Evolutionary conservation across 192 early-diverging fungal species (phyloP), one percentile per base, ranked within the genome.

Genomic region (Linnemannia exigua): DNA sequence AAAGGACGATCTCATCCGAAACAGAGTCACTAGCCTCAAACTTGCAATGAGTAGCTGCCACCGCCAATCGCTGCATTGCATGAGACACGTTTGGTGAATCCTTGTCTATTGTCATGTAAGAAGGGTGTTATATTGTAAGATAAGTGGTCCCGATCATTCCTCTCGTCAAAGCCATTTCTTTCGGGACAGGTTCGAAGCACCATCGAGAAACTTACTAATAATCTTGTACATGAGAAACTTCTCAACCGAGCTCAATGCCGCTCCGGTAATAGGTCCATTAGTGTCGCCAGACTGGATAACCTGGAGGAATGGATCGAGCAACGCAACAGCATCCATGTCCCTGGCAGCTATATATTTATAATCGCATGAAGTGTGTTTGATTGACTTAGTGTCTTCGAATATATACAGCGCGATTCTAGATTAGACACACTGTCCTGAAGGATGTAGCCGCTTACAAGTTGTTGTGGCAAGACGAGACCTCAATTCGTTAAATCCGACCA

Each of bases 1-100:
- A 89, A 44, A 99, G 91, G 1, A 99, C 99, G 5, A 97, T 93
- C 89, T 99, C 99, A 80, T 99, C 98, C 0, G 97, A 96, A 0
- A 96, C 95, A 7, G 96, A 92, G 80, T 99, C 97, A 2, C 96
- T 96, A 1, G 97, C 95, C 82, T 98, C 97, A 88, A 99, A 99
- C 84, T 98, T 96, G 88, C 97, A 99, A 80, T 97, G 96, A 1
- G 98, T 96, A 17, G 96, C 97, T 4, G 98, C 94, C 44, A 95
- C 91, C 17, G 96, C 92, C 35, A 97, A 76, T 11, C 89, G 88
- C 52, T 92, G 87, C 91, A 96, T 94, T 1, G 96, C 96, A 58
- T 88, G 52, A 5, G 91, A 87, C n/a, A 96, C 88, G 50, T 90
- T 91, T 31, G 94, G 93, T 58, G 94, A 95, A 61, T 92, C 88